These are phyloP conservation scores for Boletus sensibilis DNA, from an alignment of 768 basidiomycete genomes.

Conservation along the genomic window DNA sequence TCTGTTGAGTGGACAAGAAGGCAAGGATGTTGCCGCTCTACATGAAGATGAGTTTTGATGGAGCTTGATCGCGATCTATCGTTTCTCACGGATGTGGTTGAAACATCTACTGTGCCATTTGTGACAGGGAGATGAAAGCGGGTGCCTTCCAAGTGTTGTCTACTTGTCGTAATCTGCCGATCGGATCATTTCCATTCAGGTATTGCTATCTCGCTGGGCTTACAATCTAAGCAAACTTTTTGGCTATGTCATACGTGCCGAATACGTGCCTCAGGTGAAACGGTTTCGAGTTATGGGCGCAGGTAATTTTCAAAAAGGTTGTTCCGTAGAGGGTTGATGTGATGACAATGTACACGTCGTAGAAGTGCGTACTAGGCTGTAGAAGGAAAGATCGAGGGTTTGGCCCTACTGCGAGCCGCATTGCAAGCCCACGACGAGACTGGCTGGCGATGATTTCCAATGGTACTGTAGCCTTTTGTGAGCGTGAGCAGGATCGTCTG, in stretches of 20 bases:
- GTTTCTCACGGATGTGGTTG: neutral
- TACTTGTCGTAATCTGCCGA: conserved; percentile 9
- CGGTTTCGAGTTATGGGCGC: conserved; percentile 8
- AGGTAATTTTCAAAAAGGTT: neutral
- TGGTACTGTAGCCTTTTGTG: neutral
- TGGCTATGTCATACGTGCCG: conserved; percentile 3
- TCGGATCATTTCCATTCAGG: neutral
- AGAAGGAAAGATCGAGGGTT: neutral
- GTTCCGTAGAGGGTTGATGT: neutral
- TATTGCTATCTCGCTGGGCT: neutral
- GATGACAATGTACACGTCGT: conserved; percentile 6
- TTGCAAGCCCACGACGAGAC: neutral
- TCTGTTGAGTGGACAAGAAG: neutral
- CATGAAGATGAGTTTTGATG: neutral
- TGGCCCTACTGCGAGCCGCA: neutral
- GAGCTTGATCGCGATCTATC: neutral
- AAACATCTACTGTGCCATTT: neutral
- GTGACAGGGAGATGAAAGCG: neutral
- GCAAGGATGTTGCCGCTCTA: neutral
- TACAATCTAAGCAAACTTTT: conserved; percentile 4
- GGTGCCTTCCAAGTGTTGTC: neutral
- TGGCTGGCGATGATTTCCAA: neutral
- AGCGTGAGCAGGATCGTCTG: too few relatives aligned
- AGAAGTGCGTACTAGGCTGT: neutral
- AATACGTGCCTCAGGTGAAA: neutral